phyloP scores from a whole-genome alignment of 75 land plant genomes.

The Ceratopteris richardii region DNA sequence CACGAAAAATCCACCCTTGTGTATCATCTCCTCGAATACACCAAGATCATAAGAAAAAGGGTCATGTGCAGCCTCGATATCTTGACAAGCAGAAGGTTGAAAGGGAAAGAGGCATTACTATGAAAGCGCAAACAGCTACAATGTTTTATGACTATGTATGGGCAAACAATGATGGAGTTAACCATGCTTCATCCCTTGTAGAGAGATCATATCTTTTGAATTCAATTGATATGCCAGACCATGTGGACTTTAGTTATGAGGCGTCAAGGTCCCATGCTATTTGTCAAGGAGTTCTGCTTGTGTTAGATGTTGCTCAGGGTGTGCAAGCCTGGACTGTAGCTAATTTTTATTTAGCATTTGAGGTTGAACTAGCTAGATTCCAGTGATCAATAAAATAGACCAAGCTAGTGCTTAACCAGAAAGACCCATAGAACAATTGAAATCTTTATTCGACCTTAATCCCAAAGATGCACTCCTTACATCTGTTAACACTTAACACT shows the following conservation, averaged over 20 bases:
- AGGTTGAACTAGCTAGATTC: constrained; percentile 77
- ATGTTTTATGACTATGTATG: constrained; percentile 61
- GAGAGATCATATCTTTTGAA: constrained; percentile 48
- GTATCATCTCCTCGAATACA: too few relatives aligned
- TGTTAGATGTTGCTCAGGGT: constrained; percentile 98
- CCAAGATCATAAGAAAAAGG: too few relatives aligned
- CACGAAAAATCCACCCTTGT: constrained; percentile 53
- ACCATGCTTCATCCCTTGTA: neutral
- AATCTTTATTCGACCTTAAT: constrained; percentile 1
- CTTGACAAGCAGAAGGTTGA: constrained; percentile 81
- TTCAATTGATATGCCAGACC: constrained; percentile 94
- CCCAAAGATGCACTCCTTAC: constrained; percentile 24
- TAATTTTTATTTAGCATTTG: constrained; percentile 61
- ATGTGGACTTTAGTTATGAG: constrained; percentile 99
- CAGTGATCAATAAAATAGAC: constrained; percentile 42
- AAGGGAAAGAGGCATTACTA: constrained; percentile 88
- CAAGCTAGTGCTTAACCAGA: constrained; percentile 98
- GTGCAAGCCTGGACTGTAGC: constrained; percentile 77
- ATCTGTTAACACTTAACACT: constrained; percentile 78
- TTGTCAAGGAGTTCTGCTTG: constrained; percentile 92
- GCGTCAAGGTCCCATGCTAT: constrained; percentile 96
- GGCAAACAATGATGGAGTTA: constrained; percentile 2
- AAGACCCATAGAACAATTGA: constrained; percentile 40
- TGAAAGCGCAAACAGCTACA: constrained; percentile 98
- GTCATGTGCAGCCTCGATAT: constrained; percentile 80